Evolutionary conservation across 441 rosid species (phyloP).

Genomic region (Erodium texanum): DNA sequence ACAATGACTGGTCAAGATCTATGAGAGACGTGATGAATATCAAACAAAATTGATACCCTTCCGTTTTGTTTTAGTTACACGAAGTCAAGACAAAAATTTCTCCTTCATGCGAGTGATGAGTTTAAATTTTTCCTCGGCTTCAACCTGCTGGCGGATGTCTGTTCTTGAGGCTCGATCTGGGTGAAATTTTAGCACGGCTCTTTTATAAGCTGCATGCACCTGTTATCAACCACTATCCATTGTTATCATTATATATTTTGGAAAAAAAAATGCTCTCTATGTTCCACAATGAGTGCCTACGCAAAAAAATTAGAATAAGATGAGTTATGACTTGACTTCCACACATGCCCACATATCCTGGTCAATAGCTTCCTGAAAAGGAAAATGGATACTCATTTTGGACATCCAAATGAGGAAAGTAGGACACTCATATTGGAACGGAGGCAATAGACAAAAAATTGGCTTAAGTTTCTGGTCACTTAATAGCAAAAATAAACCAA

Average conservation of each 20-base stretch:
- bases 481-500: no score
- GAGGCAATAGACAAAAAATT: no score
- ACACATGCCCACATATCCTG: no score
- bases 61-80: constrained; percentile 5
- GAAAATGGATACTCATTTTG: no score
- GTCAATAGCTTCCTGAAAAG: no score
- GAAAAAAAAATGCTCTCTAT: neutral
- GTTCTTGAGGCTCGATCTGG: constrained; percentile 74
- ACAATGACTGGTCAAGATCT: neutral
- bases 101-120: constrained; percentile 77
- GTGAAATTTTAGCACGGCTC: constrained; percentile 64
- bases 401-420: no score
- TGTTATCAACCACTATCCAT: constrained; percentile 15
- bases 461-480: no score
- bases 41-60: neutral
- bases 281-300: no score
- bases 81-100: constrained; percentile 31
- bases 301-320: no score
- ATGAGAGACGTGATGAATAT: neutral
- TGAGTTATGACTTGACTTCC: no score
- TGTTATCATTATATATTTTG: neutral
- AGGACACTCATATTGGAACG: no score
- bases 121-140: constrained; percentile 85
- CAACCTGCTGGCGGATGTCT: constrained; percentile 61
- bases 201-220: constrained; percentile 73